A percentile compares a stretch with the other conserved stretches of the same genome.
Evolutionary conservation across 2,329 filamentous ascomycete species (phyloP).

Genomic region (Sporothrix phasma): DNA sequence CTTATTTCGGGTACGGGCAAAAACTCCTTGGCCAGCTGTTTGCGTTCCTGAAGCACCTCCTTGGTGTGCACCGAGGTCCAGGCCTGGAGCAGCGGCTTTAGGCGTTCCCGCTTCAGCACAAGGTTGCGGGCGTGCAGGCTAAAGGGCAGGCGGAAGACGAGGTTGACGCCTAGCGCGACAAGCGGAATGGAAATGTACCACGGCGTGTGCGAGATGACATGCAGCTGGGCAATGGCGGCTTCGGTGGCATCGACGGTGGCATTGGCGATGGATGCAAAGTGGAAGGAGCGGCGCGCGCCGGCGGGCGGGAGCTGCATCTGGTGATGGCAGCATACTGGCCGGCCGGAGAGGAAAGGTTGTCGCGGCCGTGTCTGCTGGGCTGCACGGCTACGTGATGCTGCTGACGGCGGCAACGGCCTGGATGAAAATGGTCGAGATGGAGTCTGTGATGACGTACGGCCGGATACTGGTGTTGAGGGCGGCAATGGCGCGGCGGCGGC

Average conservation of each 20-base stretch:
- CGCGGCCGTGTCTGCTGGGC: not conserved
- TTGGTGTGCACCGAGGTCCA: constrained; percentile 26
- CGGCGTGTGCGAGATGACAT: constrained; percentile 34
- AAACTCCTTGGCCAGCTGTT: constrained; percentile 7
- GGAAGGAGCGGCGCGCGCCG: constrained; percentile 6
- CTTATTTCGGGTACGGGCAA: not conserved
- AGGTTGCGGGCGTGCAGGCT: constrained; percentile 31
- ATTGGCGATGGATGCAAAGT: constrained; percentile 19
- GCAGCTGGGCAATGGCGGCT: constrained; percentile 34
- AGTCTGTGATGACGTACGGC: not conserved
- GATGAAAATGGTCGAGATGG: not conserved
- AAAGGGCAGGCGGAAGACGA: constrained; percentile 38
- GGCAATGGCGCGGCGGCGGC: not conserved
- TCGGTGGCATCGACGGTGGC: constrained; percentile 31
- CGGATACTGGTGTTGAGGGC: not conserved
- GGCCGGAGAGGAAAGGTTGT: not conserved
- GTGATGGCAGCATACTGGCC: not conserved
- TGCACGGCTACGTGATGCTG: not conserved
- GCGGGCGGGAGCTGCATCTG: not conserved
- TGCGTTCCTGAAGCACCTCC: constrained; percentile 18
- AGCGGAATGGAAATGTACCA: constrained; percentile 47
- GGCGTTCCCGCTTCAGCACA: constrained; percentile 23
- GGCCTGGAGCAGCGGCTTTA: constrained; percentile 26
- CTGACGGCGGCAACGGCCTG: not conserved
- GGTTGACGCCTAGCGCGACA: constrained; percentile 32